These are phyloP conservation scores for Stereocaulon alpinum DNA, from an alignment of 495 filamentous ascomycete species.

Conservation along the genomic window DNA sequence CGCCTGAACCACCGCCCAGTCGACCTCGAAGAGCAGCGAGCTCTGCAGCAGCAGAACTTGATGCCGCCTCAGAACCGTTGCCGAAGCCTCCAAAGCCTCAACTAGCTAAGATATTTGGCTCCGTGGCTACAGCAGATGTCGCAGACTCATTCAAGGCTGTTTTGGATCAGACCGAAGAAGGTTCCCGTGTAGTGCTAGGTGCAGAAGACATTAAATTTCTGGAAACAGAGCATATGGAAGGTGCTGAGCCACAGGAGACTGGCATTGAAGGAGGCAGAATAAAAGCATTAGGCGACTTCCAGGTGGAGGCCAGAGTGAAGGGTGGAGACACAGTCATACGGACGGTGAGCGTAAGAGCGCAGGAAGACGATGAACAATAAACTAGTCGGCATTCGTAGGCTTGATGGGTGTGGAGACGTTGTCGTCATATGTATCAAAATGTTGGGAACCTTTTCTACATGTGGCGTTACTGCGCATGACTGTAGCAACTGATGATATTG, in stretches of 20 bases:
- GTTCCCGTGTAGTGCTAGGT: constrained; percentile 36
- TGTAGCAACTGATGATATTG: too few species aligned
- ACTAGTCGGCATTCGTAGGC: not conserved
- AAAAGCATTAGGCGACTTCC: constrained; percentile 45
- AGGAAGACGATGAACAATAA: constrained; percentile 9
- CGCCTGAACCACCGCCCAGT: too few species aligned
- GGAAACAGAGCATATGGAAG: constrained; percentile 12
- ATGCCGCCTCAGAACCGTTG: constrained; percentile 21
- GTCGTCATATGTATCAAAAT: too few species aligned
- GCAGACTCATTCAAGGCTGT: constrained; percentile 36
- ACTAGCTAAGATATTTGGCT: constrained; percentile 41
- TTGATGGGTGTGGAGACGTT: not conserved
- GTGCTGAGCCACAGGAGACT: constrained; percentile 18
- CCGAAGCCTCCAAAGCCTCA: constrained; percentile 20
- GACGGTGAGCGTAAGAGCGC: constrained; percentile 33
- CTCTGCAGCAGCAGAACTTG: constrained; percentile 18
- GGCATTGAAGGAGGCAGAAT: constrained; percentile 32
- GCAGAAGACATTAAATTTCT: constrained; percentile 45
- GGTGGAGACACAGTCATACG: constrained; percentile 38
- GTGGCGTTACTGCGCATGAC: too few species aligned
- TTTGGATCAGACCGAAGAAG: constrained; percentile 39
- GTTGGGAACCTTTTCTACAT: too few species aligned
- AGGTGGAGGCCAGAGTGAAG: constrained; percentile 42
- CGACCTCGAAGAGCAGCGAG: constrained; percentile 23
- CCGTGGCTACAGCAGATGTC: constrained; percentile 45